Base-by-base conservation (phyloP, 2,329 filamentous ascomycete genomes). In the Fusarium fracticaudum region DNA sequence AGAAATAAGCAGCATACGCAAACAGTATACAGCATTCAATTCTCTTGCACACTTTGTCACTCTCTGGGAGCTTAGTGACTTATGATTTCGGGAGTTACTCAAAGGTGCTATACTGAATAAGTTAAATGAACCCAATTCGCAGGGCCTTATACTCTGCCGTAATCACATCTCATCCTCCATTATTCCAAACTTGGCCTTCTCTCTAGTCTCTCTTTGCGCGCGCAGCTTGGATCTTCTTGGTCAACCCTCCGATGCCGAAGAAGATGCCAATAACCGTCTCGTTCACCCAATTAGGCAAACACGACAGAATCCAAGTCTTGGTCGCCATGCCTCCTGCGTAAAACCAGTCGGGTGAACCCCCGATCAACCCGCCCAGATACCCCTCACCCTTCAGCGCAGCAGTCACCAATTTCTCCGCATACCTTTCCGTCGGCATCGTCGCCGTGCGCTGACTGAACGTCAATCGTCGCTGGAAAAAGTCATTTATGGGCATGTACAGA, bases 391-490 rank as follows among this genome's bases (percentile, higher is more conserved):
- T 80, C 18, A 88, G 78, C 6, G 86, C 86, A 35, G 83, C 81
- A 1, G 57, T 66, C 9, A 87, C 87, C 7, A 89, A 69, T 58
- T 81, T 80, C 38, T 71, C 64, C 0, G 87, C 86, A 72, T 86
- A 89, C 1, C 63, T 77, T n/a, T 82, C 78, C 0, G 86, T 86
- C 26, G 81, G 79, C 76, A 88, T 80, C 2, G 87, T 87, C 1
- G 80, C 78, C 33, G 83, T 84, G 8, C 81, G 85, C 82, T 89
- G 87, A 69, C 85, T 87, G 60, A 86, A 89, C 0, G 79, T 82
- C 67, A 87, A 79, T 3, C 87, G 80, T 69, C 79, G 79, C 75
- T 85, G 79, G 76, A 88, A 89, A 20, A 88, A 66, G 37, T 86
- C 84, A 55, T 80, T 77, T 6, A 87, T 82, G 11, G 83, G 83